These are phyloP conservation scores for Cruciata laevipes DNA, from an alignment of 257 asterid species.

Conservation along the genomic window DNA sequence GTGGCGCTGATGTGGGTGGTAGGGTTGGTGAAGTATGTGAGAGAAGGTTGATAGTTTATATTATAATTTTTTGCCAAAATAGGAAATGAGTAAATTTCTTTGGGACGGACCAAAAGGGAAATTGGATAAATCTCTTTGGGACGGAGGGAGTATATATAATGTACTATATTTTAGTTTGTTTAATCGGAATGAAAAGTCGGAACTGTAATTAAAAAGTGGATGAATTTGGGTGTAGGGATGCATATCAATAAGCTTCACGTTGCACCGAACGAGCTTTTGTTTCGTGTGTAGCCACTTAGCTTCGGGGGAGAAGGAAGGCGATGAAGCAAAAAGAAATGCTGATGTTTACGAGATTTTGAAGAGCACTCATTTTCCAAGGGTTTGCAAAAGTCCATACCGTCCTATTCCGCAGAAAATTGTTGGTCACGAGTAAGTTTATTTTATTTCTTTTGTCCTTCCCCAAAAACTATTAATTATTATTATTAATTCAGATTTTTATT, in stretches of 20 bases:
- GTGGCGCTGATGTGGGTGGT: too few relatives aligned
- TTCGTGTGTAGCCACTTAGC: slow-evolving; percentile 93
- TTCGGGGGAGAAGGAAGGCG: slow-evolving; percentile 95
- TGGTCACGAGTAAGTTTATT: slow-evolving; percentile 63
- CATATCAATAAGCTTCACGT: slow-evolving; percentile 78
- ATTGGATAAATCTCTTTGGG: too few relatives aligned
- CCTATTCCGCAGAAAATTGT: slow-evolving; percentile 47
- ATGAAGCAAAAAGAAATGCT: slow-evolving; percentile 63
- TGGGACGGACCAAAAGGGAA: too few relatives aligned
- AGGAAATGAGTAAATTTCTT: too few relatives aligned
- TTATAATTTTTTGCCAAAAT: too few relatives aligned
- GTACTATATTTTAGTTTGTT: too few relatives aligned
- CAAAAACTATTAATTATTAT: neutral
- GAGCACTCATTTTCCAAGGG: slow-evolving; percentile 45
- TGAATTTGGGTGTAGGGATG: slow-evolving; percentile 36
- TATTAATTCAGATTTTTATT: too few relatives aligned
- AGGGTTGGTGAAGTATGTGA: too few relatives aligned
- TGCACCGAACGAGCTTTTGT: slow-evolving; percentile 85
- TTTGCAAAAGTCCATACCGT: slow-evolving; percentile 49
- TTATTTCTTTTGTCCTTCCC: neutral
- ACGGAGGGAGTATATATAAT: too few relatives aligned
- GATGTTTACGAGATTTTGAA: slow-evolving; percentile 77
- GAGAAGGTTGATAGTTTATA: too few relatives aligned
- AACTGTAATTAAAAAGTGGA: too few relatives aligned
- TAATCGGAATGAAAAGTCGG: too few relatives aligned